Percentiles rank a stretch among this genome's conserved stretches.
Evolutionary conservation across 2,329 filamentous ascomycete species (phyloP).

Genomic region (Verticillium longisporum): DNA sequence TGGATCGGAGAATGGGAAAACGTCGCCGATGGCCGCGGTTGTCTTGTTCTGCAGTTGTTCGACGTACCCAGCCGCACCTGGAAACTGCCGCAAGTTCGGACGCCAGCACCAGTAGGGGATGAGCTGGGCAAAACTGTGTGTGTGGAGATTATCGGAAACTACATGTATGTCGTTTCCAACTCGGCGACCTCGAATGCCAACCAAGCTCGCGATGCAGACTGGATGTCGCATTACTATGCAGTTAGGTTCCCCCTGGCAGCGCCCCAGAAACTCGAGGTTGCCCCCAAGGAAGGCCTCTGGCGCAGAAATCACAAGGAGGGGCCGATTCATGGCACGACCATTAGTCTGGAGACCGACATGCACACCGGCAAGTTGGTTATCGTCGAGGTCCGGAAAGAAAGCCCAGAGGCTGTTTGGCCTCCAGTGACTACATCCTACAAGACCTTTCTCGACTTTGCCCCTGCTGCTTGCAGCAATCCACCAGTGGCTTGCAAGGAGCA

Average conservation of each 20-base stretch:
- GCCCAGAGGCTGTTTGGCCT: conserved; percentile 23
- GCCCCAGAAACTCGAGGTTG: conserved; percentile 20
- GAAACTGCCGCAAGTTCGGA: not conserved
- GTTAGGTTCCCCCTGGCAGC: not conserved
- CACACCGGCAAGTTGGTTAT: conserved; percentile 50
- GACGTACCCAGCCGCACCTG: not conserved
- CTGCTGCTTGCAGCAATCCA: conserved; percentile 8
- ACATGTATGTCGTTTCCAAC: conserved; percentile 67
- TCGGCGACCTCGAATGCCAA: conserved; percentile 38
- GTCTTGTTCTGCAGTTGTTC: not conserved
- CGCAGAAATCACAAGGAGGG: conserved; percentile 63
- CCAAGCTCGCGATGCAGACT: conserved; percentile 51
- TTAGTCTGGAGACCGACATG: conserved; percentile 57
- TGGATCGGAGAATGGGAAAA: conserved; percentile 52
- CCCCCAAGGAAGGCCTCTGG: conserved; percentile 46
- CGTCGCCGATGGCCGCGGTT: not conserved
- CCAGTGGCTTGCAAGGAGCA: conserved; percentile 2
- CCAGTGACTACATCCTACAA: conserved; percentile 59
- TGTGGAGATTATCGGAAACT: conserved; percentile 60
- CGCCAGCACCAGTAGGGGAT: not conserved
- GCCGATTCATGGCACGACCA: conserved; percentile 62
- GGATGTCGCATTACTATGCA: conserved; percentile 64
- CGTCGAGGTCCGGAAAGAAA: conserved; percentile 57
- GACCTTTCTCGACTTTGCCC: conserved; percentile 39
- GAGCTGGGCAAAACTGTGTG: conserved; percentile 42